Base-by-base conservation (phyloP, 805 yeast species). In the Barnettozyma sucrosica region DNA sequence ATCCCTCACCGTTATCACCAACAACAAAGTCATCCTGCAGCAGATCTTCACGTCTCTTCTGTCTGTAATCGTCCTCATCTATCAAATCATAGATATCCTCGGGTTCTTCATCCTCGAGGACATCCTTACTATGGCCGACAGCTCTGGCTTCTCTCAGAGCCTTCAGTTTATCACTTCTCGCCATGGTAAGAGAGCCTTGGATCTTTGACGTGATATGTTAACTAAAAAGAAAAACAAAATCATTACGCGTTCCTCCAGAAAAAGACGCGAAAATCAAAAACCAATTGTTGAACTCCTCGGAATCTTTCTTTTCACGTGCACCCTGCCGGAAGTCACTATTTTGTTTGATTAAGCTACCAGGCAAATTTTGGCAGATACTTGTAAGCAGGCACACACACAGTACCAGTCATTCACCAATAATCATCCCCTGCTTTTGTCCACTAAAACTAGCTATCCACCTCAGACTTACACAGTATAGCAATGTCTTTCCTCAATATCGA, bases 1-100 rank as follows among this genome's bases (percentile, higher is more conserved):
- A 92, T 0, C 97, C 98, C 54, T 83, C 85, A 26, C 97, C 97
- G 55, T 85, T 81, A 63, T 92, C 98, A 63, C 89, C 97, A 2
- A 89, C 95, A 33, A 92, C 93, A 62, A 92, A 92, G 64, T 92
- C 97, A 59, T 92, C 97, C 51, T 85, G 83, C 65, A 89, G 73
- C 42, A 93, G 71, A 49, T 89, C 87, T 49, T 85, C 80, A 57
- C 95, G 79, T 63, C 86, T 87, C 61, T 80, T 85, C 56, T 77
- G 77, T 55, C 92, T 73, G 66, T 80, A 92, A 33, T 83, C 80
- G 26, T 75, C 81, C 58, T 89, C 96, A 60, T 86, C 95, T 5
- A 89, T 83, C 59, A 88, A 90, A 58, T 92, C 97, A 62, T 90
- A 93, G 50, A 92, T 80, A 41, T 76, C 80, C 24, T 69, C 75